These are phyloP conservation scores for Fraxinus excelsior DNA, from an alignment of 257 asterid species.

Conservation along the genomic window DNA sequence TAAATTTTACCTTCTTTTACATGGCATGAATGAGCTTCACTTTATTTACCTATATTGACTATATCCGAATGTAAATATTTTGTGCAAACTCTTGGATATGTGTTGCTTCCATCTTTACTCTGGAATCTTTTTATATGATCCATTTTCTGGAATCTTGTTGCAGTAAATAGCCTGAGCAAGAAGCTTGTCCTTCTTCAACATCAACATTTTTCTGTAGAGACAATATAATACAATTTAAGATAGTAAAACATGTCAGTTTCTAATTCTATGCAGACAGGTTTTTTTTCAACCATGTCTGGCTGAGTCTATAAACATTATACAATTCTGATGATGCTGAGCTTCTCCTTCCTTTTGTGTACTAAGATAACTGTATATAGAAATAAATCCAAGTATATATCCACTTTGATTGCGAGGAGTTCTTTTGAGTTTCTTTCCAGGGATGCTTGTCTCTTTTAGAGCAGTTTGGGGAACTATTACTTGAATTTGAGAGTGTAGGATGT, in stretches of 20 bases:
- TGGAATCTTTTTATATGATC: background rate
- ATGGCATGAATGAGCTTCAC: background rate
- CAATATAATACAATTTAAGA: background rate
- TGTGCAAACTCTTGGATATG: constrained; percentile 4
- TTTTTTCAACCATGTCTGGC: background rate
- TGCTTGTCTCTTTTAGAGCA: background rate
- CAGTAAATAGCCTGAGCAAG: background rate
- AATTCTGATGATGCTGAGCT: background rate
- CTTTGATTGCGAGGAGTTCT: background rate
- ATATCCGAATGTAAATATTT: constrained; percentile 1
- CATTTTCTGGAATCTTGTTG: constrained; percentile 8
- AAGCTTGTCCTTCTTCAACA: background rate
- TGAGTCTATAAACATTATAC: background rate
- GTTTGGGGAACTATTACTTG: too few species aligned
- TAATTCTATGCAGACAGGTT: background rate
- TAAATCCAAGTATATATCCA: background rate
- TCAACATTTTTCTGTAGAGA: background rate
- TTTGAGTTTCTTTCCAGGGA: background rate
- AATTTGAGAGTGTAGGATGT: background rate
- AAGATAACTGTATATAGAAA: background rate
- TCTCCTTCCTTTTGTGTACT: background rate
- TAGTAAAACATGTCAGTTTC: background rate
- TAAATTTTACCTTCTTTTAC: constrained; percentile 29
- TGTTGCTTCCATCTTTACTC: constrained; percentile 1
- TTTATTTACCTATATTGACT: background rate